Base-by-base conservation (phyloP, 805 yeast species). In the Metschnikowia hibisci region DNA sequence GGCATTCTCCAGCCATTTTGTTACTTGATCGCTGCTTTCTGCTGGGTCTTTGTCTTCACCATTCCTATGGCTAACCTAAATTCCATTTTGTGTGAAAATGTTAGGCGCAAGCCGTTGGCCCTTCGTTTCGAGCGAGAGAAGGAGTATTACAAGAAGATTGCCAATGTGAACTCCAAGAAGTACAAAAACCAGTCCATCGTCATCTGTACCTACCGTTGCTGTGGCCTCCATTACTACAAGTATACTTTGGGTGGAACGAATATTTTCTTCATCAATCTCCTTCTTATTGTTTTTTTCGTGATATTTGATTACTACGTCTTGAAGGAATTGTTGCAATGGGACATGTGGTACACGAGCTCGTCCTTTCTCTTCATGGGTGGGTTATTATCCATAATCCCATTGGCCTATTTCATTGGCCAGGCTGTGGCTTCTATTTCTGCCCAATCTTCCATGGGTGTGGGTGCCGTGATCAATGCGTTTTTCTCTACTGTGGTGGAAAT, bases 371-470 rank as follows among this genome's bases (percentile, higher is more conserved):
- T 93, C 56, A 70, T 79, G 34, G 66, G 88, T 13, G 85, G 96
- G 61, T 66, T 93, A 45, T 72, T 85, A 38, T 86, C 96, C 1
- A 87, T 93, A 45, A 78, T 93, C 29, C 99, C 99, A 6, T 71
- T 93, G 52, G 98, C 99, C 0, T 91, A 93, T 60, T 93, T 89
- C 65, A 90, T 93, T 54, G 99, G 99, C 3, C 98, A 91, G 64
- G 98, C 98, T 5, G 99, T 93, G n/a, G 99, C 99, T 0, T 90
- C 98, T 2, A 93, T 93, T 46, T 86, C 96, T 6, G 98, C 99
- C 0, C 99, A 93, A 67, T 87, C 97, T 0, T 90, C 97, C 0
- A 93, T 93, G 99, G 97, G 98, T 23, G 81, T 93, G 46, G 98
- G 98, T 69, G 99, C 99, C 1, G 96, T 90, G 0, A 89, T 93